A percentile compares a stretch with the other conserved stretches of the same genome.
Conservation (phyloP, 1,284 basidiomycete species). For the Ceratobasidium sp. region DNA sequence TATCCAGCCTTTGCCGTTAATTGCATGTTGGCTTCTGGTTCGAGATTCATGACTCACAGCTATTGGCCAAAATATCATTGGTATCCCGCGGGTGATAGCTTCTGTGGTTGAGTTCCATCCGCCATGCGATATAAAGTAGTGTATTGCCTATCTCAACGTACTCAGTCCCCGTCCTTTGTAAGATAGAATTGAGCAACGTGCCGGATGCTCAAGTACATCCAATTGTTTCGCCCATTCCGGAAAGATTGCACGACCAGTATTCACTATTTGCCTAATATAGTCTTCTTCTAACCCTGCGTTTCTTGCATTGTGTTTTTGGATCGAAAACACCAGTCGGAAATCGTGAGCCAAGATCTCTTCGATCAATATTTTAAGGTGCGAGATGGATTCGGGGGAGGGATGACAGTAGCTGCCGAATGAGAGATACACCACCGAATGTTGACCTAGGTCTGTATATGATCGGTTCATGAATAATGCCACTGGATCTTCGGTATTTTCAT, state of each 20-base stretch:
- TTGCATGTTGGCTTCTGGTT: no score
- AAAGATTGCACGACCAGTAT: slow-evolving; percentile 21
- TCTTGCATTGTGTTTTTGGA: not conserved
- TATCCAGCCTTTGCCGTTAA: no score
- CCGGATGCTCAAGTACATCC: slow-evolving; percentile 32
- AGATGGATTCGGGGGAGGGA: not conserved
- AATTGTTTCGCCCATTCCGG: slow-evolving; percentile 30
- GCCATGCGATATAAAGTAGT: slow-evolving; percentile 35
- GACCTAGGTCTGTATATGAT: slow-evolving; percentile 16
- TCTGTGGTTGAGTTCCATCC: slow-evolving; percentile 28
- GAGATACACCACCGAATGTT: slow-evolving; percentile 29
- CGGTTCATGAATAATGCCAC: slow-evolving; percentile 25
- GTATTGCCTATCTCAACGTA: slow-evolving; percentile 10
- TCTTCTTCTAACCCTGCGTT: not conserved
- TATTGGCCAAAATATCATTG: slow-evolving; percentile 37
- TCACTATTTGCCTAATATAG: not conserved
- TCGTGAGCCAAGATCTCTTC: slow-evolving; percentile 4
- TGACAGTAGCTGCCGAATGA: slow-evolving; percentile 32
- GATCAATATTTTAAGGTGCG: slow-evolving; percentile 12
- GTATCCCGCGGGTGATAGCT: slow-evolving; percentile 13
- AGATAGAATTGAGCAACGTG: not conserved
- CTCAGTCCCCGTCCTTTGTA: no score
- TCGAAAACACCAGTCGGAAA: not conserved
- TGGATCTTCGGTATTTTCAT: not conserved
- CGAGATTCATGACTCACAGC: not conserved